phyloP scores from a whole-genome alignment of 2,329 filamentous ascomycete genomes.

The Fusarium citri region DNA sequence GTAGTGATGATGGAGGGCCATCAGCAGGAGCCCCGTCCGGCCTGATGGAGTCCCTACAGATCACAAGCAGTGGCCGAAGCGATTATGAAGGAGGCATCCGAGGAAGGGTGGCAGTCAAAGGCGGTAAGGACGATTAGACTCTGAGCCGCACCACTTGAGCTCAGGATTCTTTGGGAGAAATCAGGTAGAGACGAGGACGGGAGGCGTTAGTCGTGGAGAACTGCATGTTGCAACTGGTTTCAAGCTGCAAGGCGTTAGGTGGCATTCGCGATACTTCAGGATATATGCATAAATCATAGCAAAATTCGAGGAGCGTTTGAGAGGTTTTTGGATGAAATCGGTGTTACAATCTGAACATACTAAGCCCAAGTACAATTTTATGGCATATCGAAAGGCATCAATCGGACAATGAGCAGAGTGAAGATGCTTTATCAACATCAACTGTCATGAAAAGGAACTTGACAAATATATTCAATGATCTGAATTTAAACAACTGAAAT shows the following conservation, averaged over 20 bases:
- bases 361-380: background rate
- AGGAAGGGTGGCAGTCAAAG: slow-evolving; percentile 55
- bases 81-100: slow-evolving; percentile 54
- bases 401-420: background rate
- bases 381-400: background rate
- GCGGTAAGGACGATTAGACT: slow-evolving; percentile 38
- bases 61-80: slow-evolving; percentile 52
- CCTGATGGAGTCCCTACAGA: slow-evolving; percentile 49
- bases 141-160: background rate
- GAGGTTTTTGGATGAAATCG: background rate
- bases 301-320: slow-evolving; percentile 16
- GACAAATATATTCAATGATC: background rate
- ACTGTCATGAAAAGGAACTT: background rate
- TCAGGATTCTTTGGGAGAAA: background rate
- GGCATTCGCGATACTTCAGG: slow-evolving; percentile 40
- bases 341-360: background rate
- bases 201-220: slow-evolving; percentile 35
- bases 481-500: background rate
- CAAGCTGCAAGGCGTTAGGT: slow-evolving; percentile 42
- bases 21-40: slow-evolving; percentile 41
- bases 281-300: slow-evolving; percentile 32
- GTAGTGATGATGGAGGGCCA: slow-evolving; percentile 64
- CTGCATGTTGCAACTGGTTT: slow-evolving; percentile 36
- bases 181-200: slow-evolving; percentile 10
- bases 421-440: background rate